Conservation (phyloP, 1,139 yeast species). For the Kluyveromyces sp. region DNA sequence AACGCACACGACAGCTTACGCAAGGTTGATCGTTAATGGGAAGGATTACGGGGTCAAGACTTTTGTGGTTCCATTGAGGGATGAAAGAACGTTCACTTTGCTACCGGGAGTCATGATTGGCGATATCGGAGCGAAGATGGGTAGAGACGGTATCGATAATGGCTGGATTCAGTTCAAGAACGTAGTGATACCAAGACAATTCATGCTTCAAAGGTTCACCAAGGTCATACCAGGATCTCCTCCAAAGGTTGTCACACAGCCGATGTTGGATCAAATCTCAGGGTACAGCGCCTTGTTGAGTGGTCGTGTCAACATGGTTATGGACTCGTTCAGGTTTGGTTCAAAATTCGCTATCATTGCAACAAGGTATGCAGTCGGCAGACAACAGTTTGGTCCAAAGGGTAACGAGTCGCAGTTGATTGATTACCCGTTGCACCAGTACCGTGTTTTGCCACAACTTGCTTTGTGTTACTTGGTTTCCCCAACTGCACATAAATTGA, state of each 20-base stretch:
- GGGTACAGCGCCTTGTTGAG: constrained; percentile 74
- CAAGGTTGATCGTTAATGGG: constrained; percentile 73
- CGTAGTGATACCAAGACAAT: constrained; percentile 77
- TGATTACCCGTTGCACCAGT: constrained; percentile 82
- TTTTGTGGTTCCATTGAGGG: constrained; percentile 84
- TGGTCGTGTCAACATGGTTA: constrained; percentile 86
- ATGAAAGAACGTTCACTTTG: constrained; percentile 54
- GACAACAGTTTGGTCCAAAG: constrained; percentile 60
- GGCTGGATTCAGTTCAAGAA: constrained; percentile 89
- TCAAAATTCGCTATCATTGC: constrained; percentile 80
- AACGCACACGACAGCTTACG: constrained; percentile 74
- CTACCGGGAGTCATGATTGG: constrained; percentile 78
- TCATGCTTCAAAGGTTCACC: constrained; percentile 75
- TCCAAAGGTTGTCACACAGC: constrained; percentile 67
- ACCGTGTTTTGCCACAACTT: constrained; percentile 72
- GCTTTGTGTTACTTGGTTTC: constrained; percentile 76
- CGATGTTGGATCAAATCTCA: constrained; percentile 70
- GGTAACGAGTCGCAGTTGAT: constrained; percentile 55
- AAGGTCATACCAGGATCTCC: constrained; percentile 48
- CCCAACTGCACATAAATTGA: constrained; percentile 63
- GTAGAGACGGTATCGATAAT: constrained; percentile 73
- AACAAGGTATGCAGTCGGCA: constrained; percentile 78
- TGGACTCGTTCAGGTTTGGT: constrained; percentile 74
- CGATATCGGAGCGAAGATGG: constrained; percentile 93
- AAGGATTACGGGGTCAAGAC: constrained; percentile 88